Conservation (phyloP, 2,329 filamentous ascomycete species). For the Celoporthe dispersa region DNA sequence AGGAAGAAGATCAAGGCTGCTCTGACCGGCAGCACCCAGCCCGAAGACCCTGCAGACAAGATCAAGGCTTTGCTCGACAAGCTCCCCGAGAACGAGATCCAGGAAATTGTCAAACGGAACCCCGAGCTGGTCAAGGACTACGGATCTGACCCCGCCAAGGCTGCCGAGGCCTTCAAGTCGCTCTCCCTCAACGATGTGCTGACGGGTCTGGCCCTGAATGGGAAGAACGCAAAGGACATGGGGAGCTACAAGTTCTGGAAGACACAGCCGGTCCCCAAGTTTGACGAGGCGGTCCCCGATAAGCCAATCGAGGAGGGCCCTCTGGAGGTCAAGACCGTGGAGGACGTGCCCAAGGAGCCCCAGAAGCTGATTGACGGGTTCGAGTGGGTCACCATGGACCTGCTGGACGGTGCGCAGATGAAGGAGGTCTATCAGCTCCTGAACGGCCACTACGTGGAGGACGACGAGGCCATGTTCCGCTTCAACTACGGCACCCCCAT, state of each 20-base stretch:
- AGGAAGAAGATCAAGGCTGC: conserved; percentile 62
- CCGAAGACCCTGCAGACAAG: conserved; percentile 44
- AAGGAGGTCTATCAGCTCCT: conserved; percentile 91
- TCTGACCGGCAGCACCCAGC: conserved; percentile 40
- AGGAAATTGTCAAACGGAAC: conserved; percentile 73
- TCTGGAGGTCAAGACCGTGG: conserved; percentile 78
- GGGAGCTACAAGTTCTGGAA: conserved; percentile 98
- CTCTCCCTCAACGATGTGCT: conserved; percentile 73
- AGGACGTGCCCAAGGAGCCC: conserved; percentile 78
- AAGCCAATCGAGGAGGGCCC: conserved; percentile 74
- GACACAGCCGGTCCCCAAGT: conserved; percentile 91
- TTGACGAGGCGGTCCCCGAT: conserved; percentile 62
- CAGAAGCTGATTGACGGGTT: conserved; percentile 79
- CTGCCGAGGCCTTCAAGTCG: conserved; percentile 61
- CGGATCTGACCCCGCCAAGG: conserved; percentile 43
- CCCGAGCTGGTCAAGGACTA: conserved; percentile 69
- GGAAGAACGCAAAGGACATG: conserved; percentile 95
- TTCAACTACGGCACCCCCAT: conserved; percentile 94
- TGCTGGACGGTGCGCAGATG: conserved; percentile 76
- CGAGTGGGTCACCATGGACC: conserved; percentile 91
- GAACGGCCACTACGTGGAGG: conserved; percentile 94
- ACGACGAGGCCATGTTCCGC: conserved; percentile 94
- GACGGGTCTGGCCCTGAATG: conserved; percentile 74
- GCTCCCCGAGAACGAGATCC: conserved; percentile 60
- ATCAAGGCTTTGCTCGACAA: conserved; percentile 57